Percentiles rank a stretch among this genome's conserved stretches.
phyloP scores from a whole-genome alignment of 495 filamentous ascomycete species.

The Penicillium salamii region DNA sequence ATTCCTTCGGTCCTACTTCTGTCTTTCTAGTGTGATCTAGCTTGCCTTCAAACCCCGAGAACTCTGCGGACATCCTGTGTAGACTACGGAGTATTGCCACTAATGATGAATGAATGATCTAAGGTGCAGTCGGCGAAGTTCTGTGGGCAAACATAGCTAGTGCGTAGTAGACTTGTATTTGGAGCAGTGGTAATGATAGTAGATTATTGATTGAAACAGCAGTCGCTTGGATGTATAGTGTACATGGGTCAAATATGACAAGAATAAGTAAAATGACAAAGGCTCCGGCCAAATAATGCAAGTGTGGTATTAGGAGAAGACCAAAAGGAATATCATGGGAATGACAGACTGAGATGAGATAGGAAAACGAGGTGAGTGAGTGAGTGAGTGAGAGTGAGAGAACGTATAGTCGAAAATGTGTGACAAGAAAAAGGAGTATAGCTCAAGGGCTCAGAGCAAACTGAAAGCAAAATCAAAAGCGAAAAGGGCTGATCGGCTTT shows the following conservation, averaged over 20 bases:
- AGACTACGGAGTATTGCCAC: too few species aligned
- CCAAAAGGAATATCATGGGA: not conserved
- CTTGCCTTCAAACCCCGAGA: not conserved
- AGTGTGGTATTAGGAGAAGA: not conserved
- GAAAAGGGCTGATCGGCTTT: conserved; percentile 11
- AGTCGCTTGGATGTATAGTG: not conserved
- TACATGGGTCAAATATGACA: not conserved
- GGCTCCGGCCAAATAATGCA: conserved; percentile 6
- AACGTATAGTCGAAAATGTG: not conserved
- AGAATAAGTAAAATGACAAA: not conserved
- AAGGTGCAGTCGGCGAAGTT: too few species aligned
- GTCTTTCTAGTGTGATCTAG: not conserved
- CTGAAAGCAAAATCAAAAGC: not conserved
- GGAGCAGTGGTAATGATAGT: too few species aligned
- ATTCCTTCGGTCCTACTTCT: not conserved
- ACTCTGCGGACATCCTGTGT: not conserved
- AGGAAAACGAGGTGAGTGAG: not conserved
- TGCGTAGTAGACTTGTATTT: too few species aligned
- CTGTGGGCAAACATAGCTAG: too few species aligned
- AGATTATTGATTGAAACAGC: not conserved
- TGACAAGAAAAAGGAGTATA: conserved; percentile 1
- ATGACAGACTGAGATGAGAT: not conserved
- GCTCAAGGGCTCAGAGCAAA: too few species aligned
- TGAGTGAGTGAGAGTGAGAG: not conserved
- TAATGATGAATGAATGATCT: too few species aligned